Conservation (phyloP, 108 stramenopile species). For the Skeletonema grethae region DNA sequence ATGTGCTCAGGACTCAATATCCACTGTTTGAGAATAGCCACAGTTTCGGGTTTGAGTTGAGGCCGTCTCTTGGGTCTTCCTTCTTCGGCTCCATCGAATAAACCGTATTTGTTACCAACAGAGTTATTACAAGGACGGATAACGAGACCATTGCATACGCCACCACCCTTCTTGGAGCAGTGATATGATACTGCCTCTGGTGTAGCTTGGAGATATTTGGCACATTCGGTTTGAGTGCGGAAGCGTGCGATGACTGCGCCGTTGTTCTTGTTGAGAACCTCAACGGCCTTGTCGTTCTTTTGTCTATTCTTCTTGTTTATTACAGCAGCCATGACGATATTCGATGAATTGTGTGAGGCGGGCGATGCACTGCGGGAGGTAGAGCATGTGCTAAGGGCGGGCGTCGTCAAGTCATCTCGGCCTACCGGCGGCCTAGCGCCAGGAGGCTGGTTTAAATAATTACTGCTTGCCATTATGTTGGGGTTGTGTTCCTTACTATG, state of each 20-base stretch:
- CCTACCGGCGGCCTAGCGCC: not conserved
- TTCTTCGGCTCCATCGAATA: constrained; percentile 31
- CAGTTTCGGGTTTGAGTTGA: constrained; percentile 29
- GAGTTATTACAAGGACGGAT: constrained; percentile 18
- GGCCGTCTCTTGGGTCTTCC: constrained; percentile 31
- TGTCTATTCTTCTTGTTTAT: constrained; percentile 8
- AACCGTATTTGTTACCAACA: constrained; percentile 4
- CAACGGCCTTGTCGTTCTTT: constrained; percentile 35
- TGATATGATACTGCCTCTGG: constrained; percentile 49
- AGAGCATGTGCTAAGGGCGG: not conserved
- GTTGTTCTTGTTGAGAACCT: constrained; percentile 14
- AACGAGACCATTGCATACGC: constrained; percentile 35
- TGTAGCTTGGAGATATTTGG: constrained; percentile 40
- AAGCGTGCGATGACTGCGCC: constrained; percentile 29
- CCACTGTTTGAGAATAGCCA: constrained; percentile 32
- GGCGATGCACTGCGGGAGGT: not conserved
- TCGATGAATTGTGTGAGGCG: not conserved
- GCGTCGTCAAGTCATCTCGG: not conserved
- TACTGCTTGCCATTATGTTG: not conserved
- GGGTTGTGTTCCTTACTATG: not conserved
- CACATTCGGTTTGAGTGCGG: constrained; percentile 44
- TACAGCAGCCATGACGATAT: not conserved
- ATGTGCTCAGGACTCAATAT: constrained; percentile 33
- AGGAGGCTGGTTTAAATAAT: not conserved
- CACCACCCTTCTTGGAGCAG: constrained; percentile 36